Evolutionary conservation across 768 basidiomycete species (phyloP), one percentile per base, ranked within the genome.

Genomic region (Ramaria sp.): DNA sequence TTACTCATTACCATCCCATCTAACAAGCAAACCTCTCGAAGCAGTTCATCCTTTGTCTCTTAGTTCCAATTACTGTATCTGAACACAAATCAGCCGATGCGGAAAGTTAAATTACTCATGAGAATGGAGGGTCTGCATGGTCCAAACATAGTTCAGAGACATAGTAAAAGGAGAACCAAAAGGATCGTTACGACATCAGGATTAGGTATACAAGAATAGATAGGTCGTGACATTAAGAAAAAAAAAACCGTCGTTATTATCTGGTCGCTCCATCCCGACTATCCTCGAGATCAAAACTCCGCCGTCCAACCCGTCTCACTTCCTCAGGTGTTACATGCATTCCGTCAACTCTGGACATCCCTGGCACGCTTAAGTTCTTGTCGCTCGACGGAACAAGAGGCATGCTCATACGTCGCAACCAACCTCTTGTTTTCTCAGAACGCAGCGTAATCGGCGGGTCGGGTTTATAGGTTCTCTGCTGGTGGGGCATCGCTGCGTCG

Each of bases 381-480:
- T 50, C 34, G 18, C 12, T 50, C 13, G 28, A 37, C 2, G 48
- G 20, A n/a, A 77, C 70, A 4, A 73, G 75, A 0, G 85, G 85
- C 83, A 88, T 85, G 60, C 87, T 88, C 56, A 89, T 64, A 52
- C 85, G 71, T 20, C 85, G 70, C 58, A 88, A 85, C 87, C 87
- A 88, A 0, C 83, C 78, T 55, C 76, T 83, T 8, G 79, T 72
- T 60, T 82, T 82, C 51, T 80, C 76, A 41, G 75, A 64, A 28
- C 74, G 76, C n/a, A 78, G 66, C 1, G 61, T 55, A 45, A 74
- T 69, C 4, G 76, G 75, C 25, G 71, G 66, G 43, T 70, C 70
- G 15, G 71, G 71, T 24, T 73, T 72, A 70, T 28, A 73, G 62
- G 54, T 73, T 69, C 3, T 37, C 49, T 37, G 45, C 25, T 25